A percentile compares a stretch with the other conserved stretches of the same genome.
Evolutionary conservation across 1,284 basidiomycete genomes (phyloP).

Genomic region (Tilletia walkeri): DNA sequence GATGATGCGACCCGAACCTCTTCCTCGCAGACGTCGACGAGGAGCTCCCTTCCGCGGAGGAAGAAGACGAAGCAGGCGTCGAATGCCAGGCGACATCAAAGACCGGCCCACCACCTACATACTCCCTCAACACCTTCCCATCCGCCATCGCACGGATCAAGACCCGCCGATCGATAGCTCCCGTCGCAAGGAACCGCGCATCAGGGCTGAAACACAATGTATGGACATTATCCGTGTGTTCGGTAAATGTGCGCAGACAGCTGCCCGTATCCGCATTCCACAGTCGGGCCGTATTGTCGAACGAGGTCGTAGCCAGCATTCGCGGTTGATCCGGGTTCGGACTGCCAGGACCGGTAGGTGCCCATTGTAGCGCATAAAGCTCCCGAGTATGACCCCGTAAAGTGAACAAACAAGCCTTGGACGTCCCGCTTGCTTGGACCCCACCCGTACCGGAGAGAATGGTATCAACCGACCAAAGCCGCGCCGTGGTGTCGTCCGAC

Average conservation of each 20-base stretch:
- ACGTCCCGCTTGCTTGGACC: background rate
- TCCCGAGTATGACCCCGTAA: constrained; percentile 51
- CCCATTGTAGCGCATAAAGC: constrained; percentile 52
- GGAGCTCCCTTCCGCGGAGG: background rate
- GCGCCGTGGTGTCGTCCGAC: constrained; percentile 49
- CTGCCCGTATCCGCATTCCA: constrained; percentile 54
- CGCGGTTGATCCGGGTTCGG: constrained; percentile 42
- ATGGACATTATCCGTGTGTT: constrained; percentile 51
- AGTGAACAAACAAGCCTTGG: constrained; percentile 32
- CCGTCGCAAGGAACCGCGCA: constrained; percentile 49
- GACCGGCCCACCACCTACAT: constrained; percentile 27
- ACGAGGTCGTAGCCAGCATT: constrained; percentile 52
- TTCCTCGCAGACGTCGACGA: constrained; percentile 20
- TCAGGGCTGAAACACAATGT: constrained; percentile 49
- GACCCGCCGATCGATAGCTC: constrained; percentile 50
- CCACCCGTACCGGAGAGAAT: background rate
- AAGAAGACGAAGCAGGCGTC: background rate
- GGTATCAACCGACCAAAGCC: constrained; percentile 47
- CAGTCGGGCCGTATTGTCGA: constrained; percentile 50
- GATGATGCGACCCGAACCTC: constrained; percentile 33
- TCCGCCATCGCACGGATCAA: constrained; percentile 38
- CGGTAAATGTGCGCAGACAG: constrained; percentile 46
- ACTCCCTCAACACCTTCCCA: constrained; percentile 23
- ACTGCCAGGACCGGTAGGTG: constrained; percentile 43
- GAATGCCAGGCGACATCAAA: constrained; percentile 32